Percentiles rank a stretch among this genome's conserved stretches.
These are phyloP conservation scores for Globisporangium irregulare DNA, from an alignment of 352 stramenopile species.

Conservation along the genomic window DNA sequence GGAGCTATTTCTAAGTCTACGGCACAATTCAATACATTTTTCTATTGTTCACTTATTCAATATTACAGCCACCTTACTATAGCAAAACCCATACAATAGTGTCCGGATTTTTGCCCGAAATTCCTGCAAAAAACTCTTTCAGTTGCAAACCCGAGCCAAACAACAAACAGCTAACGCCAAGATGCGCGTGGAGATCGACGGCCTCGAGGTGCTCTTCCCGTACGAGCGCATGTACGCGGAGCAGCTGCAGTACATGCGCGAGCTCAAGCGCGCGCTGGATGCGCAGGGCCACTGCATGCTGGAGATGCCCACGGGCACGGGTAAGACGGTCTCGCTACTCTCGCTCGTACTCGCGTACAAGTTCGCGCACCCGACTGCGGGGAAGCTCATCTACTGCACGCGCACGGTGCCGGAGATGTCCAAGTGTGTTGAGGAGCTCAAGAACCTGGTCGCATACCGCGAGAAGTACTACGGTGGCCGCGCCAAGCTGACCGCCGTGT, in stretches of 20 bases:
- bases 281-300: constrained; percentile 96
- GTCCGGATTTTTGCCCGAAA: no score
- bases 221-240: constrained; percentile 98
- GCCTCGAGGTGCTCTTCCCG: constrained; percentile 97
- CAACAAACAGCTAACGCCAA: not conserved
- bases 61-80: no score
- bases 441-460: constrained; percentile 89
- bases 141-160: not conserved
- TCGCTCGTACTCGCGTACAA: constrained; percentile 95
- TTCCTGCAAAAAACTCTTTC: not conserved
- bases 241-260: constrained; percentile 99
- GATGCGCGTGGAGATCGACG: constrained; percentile 95
- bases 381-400: constrained; percentile 99
- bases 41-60: no score
- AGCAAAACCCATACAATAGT: no score
- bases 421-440: constrained; percentile 98
- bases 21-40: no score
- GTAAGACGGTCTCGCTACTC: constrained; percentile 97
- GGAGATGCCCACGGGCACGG: constrained; percentile 99
- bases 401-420: constrained; percentile 99
- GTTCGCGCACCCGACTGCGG: constrained; percentile 92
- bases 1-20: no score
- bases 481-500: constrained; percentile 82
- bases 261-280: constrained; percentile 97
- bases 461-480: constrained; percentile 55